Base-by-base conservation (phyloP, 2,329 filamentous ascomycete genomes). In the Plectosphaerella plurivora region DNA sequence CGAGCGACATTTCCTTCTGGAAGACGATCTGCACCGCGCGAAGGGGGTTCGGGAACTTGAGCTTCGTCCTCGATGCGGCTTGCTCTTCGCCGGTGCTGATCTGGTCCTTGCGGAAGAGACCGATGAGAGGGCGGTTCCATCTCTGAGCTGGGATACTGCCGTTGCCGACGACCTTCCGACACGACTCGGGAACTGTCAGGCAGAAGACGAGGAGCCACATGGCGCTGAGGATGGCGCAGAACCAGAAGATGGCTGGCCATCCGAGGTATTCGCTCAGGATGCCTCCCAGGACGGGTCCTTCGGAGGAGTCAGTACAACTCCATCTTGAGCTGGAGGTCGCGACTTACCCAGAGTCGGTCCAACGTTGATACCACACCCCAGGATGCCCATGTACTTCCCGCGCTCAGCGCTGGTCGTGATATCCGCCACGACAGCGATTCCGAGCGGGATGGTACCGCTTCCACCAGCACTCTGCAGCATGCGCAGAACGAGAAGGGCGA, bases 211-310 rank as follows among this genome's bases (percentile, higher is more conserved):
- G 54, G 25, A 86, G 65, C 65, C 79, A 81, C 1, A 69, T 65
- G 4, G 65, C 65, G 16, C 74, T 69, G 36, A 79, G 67, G 37
- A 88, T 84, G 37, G 79, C 74, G 52, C 86, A 74, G 60, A 88
- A 87, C 84, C 84, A 88, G 60, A 88, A 88, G 52, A 87, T 82
- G 51, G 79, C 75, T n/a, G 79, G 71, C 86, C 86, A 89, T 9
- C 82, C 83, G 0, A 87, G 73, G 55, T 79, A 86, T 57, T 87
- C 73, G 16, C 77, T 76, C 16, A 90, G 66, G 1, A 88, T 57
- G 1, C 86, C 87, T 14, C 87, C 86, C 4, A 89, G 69, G 1
- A 87, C 75, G 0, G 86, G 84, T 0, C 81, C 77, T 44, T 16
- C 3, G 8, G 10, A 5, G 4, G 4, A 20, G 41, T 44, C 41